Evolutionary conservation across 352 stramenopile species (phyloP).

Genomic region (Blastocystis sp.): DNA sequence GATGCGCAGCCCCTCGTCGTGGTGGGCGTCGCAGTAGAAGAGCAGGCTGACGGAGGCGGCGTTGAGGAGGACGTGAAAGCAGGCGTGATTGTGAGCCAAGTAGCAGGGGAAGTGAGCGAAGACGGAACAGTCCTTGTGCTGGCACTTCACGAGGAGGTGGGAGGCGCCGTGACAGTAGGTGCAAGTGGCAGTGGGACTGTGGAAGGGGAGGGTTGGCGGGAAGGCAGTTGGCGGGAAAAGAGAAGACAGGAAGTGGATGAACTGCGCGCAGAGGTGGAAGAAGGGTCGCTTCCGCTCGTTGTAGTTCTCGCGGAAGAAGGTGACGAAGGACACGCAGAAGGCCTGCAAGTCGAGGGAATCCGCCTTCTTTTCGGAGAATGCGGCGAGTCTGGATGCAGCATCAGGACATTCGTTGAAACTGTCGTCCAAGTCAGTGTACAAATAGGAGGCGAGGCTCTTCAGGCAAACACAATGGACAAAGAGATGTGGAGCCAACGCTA

Average conservation of each 20-base stretch:
- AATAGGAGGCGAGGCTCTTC: slow-evolving; percentile 34
- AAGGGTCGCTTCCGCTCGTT: neutral
- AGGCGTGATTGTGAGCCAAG: neutral
- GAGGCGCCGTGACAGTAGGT: neutral
- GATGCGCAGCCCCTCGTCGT: neutral
- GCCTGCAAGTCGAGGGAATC: neutral
- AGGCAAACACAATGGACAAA: slow-evolving; percentile 60
- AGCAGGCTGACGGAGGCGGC: slow-evolving; percentile 27
- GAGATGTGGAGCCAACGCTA: neutral
- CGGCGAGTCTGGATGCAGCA: neutral
- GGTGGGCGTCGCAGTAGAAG: slow-evolving; percentile 32
- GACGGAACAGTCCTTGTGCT: slow-evolving; percentile 15
- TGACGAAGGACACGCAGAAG: neutral
- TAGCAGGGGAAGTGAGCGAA: slow-evolving; percentile 46
- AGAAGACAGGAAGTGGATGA: slow-evolving; percentile 2
- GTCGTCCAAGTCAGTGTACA: slow-evolving; percentile 42
- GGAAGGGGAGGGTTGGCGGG: neutral
- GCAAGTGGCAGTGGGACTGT: neutral
- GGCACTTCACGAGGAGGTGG: slow-evolving; percentile 47
- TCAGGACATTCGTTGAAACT: neutral
- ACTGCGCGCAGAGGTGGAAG: neutral
- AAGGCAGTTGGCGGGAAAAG: neutral
- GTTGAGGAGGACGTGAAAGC: slow-evolving; percentile 29
- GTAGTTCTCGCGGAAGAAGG: slow-evolving; percentile 25
- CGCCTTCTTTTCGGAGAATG: neutral